A percentile compares a stretch with the other conserved stretches of the same genome.
Conservation (phyloP, 179 eudicot genomes). For the Sideroxylon spinosum region DNA sequence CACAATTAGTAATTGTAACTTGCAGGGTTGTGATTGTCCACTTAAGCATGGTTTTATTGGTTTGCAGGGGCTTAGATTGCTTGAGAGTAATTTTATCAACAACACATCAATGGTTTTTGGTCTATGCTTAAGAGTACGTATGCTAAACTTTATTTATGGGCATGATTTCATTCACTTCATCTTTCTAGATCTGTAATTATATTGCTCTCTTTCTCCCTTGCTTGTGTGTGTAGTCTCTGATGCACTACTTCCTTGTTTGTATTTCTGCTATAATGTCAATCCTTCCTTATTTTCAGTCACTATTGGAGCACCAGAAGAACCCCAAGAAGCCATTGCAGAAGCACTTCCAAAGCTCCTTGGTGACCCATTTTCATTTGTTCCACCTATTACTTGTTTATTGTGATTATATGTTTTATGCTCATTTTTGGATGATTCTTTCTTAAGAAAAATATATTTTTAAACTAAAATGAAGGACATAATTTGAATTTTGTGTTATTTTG, state of each 20-base stretch:
- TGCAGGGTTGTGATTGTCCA: too few relatives aligned
- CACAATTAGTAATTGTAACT: background rate
- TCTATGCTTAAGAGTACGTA: slow-evolving; percentile 77
- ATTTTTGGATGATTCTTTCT: background rate
- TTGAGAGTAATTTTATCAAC: slow-evolving; percentile 93
- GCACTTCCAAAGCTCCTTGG: slow-evolving; percentile 90
- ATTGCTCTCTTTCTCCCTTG: background rate
- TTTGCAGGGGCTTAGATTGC: slow-evolving; percentile 75
- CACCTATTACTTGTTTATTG: background rate
- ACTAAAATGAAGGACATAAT: background rate
- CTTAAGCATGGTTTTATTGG: slow-evolving; percentile 10
- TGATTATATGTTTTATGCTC: background rate
- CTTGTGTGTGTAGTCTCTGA: background rate
- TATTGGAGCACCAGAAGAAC: slow-evolving; percentile 88
- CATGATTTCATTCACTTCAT: background rate
- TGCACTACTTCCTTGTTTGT: slow-evolving; percentile 10
- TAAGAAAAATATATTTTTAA: background rate
- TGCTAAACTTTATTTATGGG: background rate
- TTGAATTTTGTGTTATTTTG: slow-evolving; percentile 15
- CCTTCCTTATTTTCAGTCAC: slow-evolving; percentile 50
- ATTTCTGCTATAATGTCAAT: slow-evolving; percentile 5
- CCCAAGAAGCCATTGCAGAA: slow-evolving; percentile 82
- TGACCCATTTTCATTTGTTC: slow-evolving; percentile 24
- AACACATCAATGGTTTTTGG: slow-evolving; percentile 96
- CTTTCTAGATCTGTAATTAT: background rate